Evolutionary conservation across 2,329 filamentous ascomycete species (phyloP), one percentile per base, ranked within the genome.

Genomic region (Hymenoscyphus fraxineus): DNA sequence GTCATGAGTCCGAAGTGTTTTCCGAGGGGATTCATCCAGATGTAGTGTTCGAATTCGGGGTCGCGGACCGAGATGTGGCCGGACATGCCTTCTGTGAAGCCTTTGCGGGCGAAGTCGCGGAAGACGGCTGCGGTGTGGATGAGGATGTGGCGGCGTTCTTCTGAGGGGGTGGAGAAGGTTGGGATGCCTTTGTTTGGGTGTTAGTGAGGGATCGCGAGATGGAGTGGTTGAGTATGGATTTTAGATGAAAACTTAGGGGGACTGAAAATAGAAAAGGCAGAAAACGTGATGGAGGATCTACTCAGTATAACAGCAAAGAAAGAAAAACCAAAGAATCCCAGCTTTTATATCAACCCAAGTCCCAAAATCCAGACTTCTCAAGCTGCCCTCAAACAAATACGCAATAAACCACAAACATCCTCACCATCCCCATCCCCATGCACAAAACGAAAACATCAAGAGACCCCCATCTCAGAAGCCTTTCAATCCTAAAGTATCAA

Each of bases 1-100:
- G 83, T 85, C 59, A 91, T 78, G 65, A 88, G 76, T 4, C 82
- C 87, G 72, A 90, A 91, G 73, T 90, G 87, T 15, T 81, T 80
- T 1, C 85, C 87, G 0, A 90, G 77, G 64, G 76, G 88, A 77
- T 85, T 91, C 73, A 89, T 91, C 89, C 89, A 92, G 76, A 89
- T 88, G 15, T 80, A 80, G 65, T 84, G 78, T 0, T 78, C 77
- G 69, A 84, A 79, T 73, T 89, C 86, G 0, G 88, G 87, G 72
- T 91, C 88, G 13, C 87, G 81, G 1, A 90, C 84, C 15, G 80
- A 83, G 68, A 91, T 91, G 74, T 90, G 88, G 0, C 88, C 88
- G 35, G 81, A 81, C 79, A 90, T 88, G 62, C 88, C 88, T 75
- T 91, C 88, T 0, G 84, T 86, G 75, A 85, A 89, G 59, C 85